Evolutionary conservation across 116 monocot genomes (phyloP).

Genomic region (Trichopus zeylanicus): DNA sequence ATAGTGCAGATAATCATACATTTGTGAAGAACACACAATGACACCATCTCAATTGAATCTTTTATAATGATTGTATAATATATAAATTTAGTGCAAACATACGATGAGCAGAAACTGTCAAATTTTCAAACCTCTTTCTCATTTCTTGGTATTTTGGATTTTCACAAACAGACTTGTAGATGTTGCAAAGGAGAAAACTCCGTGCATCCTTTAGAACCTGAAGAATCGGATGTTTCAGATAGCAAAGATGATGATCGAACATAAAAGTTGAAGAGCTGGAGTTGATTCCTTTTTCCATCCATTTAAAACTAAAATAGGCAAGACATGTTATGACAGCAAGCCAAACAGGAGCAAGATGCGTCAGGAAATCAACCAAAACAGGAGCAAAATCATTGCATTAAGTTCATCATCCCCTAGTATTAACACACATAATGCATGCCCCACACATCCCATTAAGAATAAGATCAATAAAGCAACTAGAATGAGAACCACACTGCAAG

Average conservation of each 20-base stretch:
- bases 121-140: constrained; percentile 54
- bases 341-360: too few relatives aligned
- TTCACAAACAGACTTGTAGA: constrained; percentile 71
- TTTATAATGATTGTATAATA: neutral
- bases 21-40: too few relatives aligned
- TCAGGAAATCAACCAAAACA: too few relatives aligned
- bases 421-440: neutral
- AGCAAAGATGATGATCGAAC: neutral
- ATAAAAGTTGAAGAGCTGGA: too few relatives aligned
- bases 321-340: too few relatives aligned
- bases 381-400: too few relatives aligned
- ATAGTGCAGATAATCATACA: too few relatives aligned
- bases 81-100: neutral
- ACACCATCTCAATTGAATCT: too few relatives aligned
- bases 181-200: constrained; percentile 76
- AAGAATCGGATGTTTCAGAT: neutral
- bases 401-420: too few relatives aligned
- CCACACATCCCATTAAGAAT: neutral
- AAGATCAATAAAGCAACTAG: constrained; percentile 1
- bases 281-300: too few relatives aligned
- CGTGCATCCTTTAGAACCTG: constrained; percentile 93
- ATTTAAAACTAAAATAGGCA: too few relatives aligned
- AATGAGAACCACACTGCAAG: neutral
- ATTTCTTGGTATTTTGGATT: constrained; percentile 63
- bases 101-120: neutral